Evolutionary conservation across 2,329 filamentous ascomycete genomes (phyloP), one percentile per base, ranked within the genome.

Genomic region (Cercospora zeae-maydis): DNA sequence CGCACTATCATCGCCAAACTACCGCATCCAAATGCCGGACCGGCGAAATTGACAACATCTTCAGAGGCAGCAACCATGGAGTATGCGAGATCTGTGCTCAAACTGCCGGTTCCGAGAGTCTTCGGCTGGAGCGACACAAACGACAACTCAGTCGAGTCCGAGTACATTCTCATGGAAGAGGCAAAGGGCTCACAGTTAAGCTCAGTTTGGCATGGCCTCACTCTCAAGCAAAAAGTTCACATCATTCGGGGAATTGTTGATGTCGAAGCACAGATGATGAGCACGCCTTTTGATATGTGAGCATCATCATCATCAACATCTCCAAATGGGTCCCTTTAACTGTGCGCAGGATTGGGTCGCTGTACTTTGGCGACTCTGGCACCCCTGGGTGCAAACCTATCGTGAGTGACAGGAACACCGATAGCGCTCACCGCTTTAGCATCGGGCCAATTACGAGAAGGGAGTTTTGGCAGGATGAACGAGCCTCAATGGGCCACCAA

Each of bases 231-330:
- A 64, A 31, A 76, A 74, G 66, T 54, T 67, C 10, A 67, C 66
- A 30, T 70, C 76, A 61, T 68, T 76, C 37, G 64, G 74, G 49
- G 72, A 75, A 27, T 54, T 79, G 72, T 78, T 7, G 53, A 57
- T 3, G 70, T 79, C 7, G 71, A 79, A 67, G 68, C 69, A 64
- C 78, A 77, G 63, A 68, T 78, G 60, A 65, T 76, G 30, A 74
- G 72, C 4, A 47, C 76, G 14, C 73, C 72, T 36, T 76, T 78
- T 39, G 72, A 69, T 39, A 59, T 68, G 76, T 78, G 67, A 61
- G 70, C 64, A 39, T n/a, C n/a, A 13, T 53, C 52, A 30, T 57
- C 45, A 66, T 33, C 62, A 59, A 64, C 45, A 59, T 58, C 68
- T 71, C 45, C 70, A 9, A 36, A 36, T 37, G 53, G 4, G 53